A percentile compares a stretch with the other conserved stretches of the same genome.
Evolutionary conservation across 768 basidiomycete genomes (phyloP).

Genomic region (Leccinum olivaceopallidum): DNA sequence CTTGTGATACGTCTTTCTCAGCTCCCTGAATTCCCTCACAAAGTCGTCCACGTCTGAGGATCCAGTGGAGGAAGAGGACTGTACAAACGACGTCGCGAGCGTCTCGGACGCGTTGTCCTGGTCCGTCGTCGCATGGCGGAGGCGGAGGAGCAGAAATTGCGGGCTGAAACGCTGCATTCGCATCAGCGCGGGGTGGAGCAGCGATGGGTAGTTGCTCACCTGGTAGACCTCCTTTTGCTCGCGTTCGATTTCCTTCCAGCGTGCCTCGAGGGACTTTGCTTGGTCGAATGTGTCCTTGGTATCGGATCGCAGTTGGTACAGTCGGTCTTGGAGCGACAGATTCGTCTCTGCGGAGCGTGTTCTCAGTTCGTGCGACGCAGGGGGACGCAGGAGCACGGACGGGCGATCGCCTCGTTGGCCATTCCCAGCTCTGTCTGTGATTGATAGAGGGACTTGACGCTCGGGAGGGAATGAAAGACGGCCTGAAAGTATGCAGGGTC

Average conservation of each 20-base stretch:
- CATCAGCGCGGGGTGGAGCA: slow-evolving; percentile 9
- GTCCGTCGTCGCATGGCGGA: slow-evolving; percentile 83
- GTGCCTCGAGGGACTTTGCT: slow-evolving; percentile 74
- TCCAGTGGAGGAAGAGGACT: slow-evolving; percentile 45
- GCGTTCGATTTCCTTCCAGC: slow-evolving; percentile 86
- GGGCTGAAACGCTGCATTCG: slow-evolving; percentile 72
- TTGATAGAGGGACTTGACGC: slow-evolving; percentile 73
- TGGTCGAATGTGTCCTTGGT: slow-evolving; percentile 89
- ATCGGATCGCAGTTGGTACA: slow-evolving; percentile 76
- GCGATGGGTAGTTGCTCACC: slow-evolving; percentile 41
- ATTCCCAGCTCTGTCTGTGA: slow-evolving; percentile 75
- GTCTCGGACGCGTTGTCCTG: slow-evolving; percentile 91
- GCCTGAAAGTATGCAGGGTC: slow-evolving; percentile 88
- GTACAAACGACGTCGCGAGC: slow-evolving; percentile 80
- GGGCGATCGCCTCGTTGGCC: slow-evolving; percentile 85
- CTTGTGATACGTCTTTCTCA: slow-evolving; percentile 91
- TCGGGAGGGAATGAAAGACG: slow-evolving; percentile 74
- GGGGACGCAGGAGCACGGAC: slow-evolving; percentile 46
- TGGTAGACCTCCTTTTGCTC: slow-evolving; percentile 90
- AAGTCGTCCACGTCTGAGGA: slow-evolving; percentile 77
- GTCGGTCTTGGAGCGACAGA: slow-evolving; percentile 67
- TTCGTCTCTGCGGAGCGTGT: slow-evolving; percentile 59
- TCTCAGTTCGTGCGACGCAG: slow-evolving; percentile 7
- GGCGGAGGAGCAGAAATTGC: slow-evolving; percentile 84
- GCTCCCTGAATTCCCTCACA: slow-evolving; percentile 82